Conservation (phyloP, 169 alveolate species). For the Theileria equi region DNA sequence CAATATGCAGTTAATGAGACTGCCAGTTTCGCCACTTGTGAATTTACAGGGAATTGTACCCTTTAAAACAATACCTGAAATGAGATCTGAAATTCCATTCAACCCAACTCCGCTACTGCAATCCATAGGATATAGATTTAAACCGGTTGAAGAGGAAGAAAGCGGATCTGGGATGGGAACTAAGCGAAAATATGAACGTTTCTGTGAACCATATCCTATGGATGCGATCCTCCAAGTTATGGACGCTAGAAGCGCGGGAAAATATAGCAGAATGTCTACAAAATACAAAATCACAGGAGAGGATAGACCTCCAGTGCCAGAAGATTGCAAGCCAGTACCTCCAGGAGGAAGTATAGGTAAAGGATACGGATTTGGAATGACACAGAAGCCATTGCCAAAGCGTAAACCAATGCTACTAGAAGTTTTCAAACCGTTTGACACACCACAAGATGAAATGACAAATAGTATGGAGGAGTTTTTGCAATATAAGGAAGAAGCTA, state of each 20-base stretch:
- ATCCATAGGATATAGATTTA: conserved; percentile 48
- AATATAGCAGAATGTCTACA: conserved; percentile 41
- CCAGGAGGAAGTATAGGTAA: conserved; percentile 66
- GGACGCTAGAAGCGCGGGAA: conserved; percentile 61
- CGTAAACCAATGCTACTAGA: conserved; percentile 38
- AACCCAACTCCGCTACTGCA: conserved; percentile 58
- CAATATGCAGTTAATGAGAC: conserved; percentile 63
- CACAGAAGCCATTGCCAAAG: conserved; percentile 37
- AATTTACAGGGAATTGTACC: conserved; percentile 68
- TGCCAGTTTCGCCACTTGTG: conserved; percentile 73
- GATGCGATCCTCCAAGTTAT: conserved; percentile 45
- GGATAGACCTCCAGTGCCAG: conserved; percentile 43
- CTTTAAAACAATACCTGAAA: conserved; percentile 65
- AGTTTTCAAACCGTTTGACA: conserved; percentile 20
- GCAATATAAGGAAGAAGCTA: not conserved
- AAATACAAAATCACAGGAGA: conserved; percentile 56
- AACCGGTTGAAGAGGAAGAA: conserved; percentile 12
- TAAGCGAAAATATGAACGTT: conserved; percentile 45
- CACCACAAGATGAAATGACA: conserved; percentile 7
- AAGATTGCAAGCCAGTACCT: conserved; percentile 44
- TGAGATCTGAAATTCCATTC: conserved; percentile 54
- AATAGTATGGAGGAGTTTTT: not conserved
- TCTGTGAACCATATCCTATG: conserved; percentile 60
- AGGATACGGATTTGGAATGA: conserved; percentile 54
- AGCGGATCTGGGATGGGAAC: not conserved